A percentile compares a stretch with the other conserved stretches of the same genome.
phyloP scores from a whole-genome alignment of 441 rosid genomes.

The Adansonia rubrostipa region DNA sequence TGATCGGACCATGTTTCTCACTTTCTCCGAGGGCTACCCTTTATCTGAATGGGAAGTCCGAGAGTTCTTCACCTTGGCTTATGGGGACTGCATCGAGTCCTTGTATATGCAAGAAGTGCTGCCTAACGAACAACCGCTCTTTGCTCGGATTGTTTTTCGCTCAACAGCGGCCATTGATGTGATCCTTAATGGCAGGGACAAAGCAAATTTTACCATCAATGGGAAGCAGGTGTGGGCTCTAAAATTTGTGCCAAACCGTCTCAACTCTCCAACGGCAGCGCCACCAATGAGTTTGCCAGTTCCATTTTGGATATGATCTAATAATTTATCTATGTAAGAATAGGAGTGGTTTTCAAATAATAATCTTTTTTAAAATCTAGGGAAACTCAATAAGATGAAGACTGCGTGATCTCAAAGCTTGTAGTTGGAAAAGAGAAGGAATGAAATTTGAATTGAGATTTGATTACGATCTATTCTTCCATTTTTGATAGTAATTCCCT shows the following conservation, averaged over 20 bases:
- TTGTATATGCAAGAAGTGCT: constrained; percentile 57
- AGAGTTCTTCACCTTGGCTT: constrained; percentile 42
- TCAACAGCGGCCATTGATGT: constrained; percentile 27
- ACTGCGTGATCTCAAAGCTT: background rate
- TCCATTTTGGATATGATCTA: background rate
- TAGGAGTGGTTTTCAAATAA: background rate
- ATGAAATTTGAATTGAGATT: background rate
- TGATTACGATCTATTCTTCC: background rate
- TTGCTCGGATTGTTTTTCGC: constrained; percentile 48
- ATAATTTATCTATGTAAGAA: background rate
- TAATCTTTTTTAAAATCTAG: background rate
- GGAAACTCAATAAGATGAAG: background rate
- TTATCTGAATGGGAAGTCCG: constrained; percentile 53
- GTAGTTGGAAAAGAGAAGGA: background rate
- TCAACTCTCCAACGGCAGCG: background rate
- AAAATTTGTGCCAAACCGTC: constrained; percentile 49
- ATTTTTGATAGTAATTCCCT: too few relatives aligned
- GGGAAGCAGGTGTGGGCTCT: constrained; percentile 71
- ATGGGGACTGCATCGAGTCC: constrained; percentile 59
- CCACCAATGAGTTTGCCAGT: background rate
- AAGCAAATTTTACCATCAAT: constrained; percentile 57
- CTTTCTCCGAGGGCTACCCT: constrained; percentile 61
- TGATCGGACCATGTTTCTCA: constrained; percentile 53
- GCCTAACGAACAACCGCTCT: constrained; percentile 43
- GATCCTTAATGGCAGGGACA: constrained; percentile 40